Base-by-base conservation (phyloP, 371 early-diverging fungal species). In the Actinomucor elegans region DNA sequence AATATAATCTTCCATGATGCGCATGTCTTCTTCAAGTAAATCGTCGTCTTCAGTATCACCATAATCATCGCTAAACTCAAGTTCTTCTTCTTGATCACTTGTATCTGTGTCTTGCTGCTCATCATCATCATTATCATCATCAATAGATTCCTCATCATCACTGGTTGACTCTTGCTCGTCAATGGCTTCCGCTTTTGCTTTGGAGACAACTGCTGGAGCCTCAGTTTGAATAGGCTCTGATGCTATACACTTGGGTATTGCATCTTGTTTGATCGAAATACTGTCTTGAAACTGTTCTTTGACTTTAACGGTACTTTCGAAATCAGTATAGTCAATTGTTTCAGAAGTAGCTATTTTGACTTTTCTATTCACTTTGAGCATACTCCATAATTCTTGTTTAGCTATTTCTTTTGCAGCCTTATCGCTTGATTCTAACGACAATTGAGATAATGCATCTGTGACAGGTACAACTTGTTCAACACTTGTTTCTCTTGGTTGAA, bases 1-100 rank as follows among this genome's bases (percentile, higher is more conserved):
- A 12, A 77, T 64, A 35, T 71, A 77, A 47, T 77, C 77, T 8
- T 57, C 48, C 66, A 77, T 67, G 12, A 60, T 42, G 2, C 46
- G 57, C 46, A 73, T 46, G 31, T 74, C 70, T 28, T 70, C 73
- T 27, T 67, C 67, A 6, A 59, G 36, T 11, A 51, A 32, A 5
- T 49, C 50, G 23, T 68, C 63, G 10, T 67, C 66, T 2, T 61
- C 66, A 5, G 37, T 42, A 23, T 61, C 50, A 21, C 55, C 43
- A 18, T 15, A 10, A 2, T 37, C 40, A 12, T 28, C 24, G 8
- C 31, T 31, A 10, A 21, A 18, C 21, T 41, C 15, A 21, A 44
- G 44, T 5, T 51, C 46, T 9, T 52, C 52, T 2, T 40, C 55
- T 11, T 29, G 45, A 4, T 52, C 59, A 26, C 18, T 35, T 4